Base-by-base conservation (phyloP, 129 eudicot genomes). In the Lactuca saligna region DNA sequence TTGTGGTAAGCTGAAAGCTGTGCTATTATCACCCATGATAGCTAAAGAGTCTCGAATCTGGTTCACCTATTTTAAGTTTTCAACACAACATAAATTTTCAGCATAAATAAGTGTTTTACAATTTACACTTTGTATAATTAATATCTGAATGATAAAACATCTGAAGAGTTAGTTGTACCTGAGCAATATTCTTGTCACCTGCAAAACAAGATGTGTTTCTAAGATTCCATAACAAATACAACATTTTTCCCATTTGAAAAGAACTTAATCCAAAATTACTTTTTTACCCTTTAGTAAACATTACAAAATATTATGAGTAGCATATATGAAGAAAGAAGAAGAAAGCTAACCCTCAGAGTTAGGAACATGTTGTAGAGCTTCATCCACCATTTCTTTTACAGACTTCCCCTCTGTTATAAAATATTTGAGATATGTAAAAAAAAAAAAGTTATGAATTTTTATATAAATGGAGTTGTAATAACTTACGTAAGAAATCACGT, bases 1-100 rank as follows among this genome's bases (percentile, higher is more conserved):
- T 67, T 94, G 99, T 17, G 99, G 99, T 69, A 94, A 83, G 85
- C 99, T 94, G 75, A 94, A 94, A 56, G 97, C 99, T 14, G 99
- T 94, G 80, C 97, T 94, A 73, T 89, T 94, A 66, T 85, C 96
- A 41, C 99, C 99, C 99, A 94, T 89, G 20, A 94, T 69, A 63
- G 97, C 93, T 70, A 89, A 71, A 16, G 97, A 94, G 49, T 94
- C 97, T 11, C 99, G 95, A 67, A 94, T 89, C 81, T 85, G 99
- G 75, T 94, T 94, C 25, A 94, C 97, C 99, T 93, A 85, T 71
- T 37, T 29, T 38, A 61, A 54, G 82, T 71, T 37, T 29, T 38
- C 57, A 54, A 65, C 60, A 38, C 16, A 17, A 61, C 6, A 62
- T 57, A 17, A 33, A 34, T 25, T 25, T 25, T 25, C 1, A 25